Evolutionary conservation across 805 yeast genomes (phyloP), one percentile per base, ranked within the genome.

Genomic region (Yarrowia yakushimensis): DNA sequence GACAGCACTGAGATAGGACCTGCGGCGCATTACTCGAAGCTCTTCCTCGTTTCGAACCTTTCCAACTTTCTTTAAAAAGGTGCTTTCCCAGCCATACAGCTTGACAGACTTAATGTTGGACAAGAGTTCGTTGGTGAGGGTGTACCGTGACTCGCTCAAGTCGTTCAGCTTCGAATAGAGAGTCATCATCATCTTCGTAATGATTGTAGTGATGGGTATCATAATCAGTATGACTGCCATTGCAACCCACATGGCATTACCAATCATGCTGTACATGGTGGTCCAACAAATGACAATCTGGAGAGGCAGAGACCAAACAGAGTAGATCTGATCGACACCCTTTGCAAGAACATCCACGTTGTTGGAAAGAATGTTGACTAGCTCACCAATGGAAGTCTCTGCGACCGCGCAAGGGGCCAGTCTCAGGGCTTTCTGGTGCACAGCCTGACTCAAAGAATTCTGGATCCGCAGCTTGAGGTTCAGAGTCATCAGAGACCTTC

Each of bases 41-140:
- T 92, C 97, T 68, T 86, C 86, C 52, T 89, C 89, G 70, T 93
- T 90, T 80, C 99, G 86, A 20, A 93, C 96, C 69, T 85, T 77
- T 66, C 83, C 83, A 63, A 96, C 79, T 68, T 87, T 87, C 27
- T 79, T 81, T 69, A 83, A 82, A 72, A 90, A 90, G 3, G 99
- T 96, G 30, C 72, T 77, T 75, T 94, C 99, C 99, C 99, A 94
- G 1, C 96, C 96, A 70, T 94, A 94, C 57, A 96, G 80, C 73
- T 94, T 94, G 72, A 94, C 79, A 12, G 97, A 90, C 76, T 91
- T 92, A 71, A 92, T 90, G 69, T 90, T 90, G 72, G 88, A 87
- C 70, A 92, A 79, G 61, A 92, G 89, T 73, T 92, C 97, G 65
- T 88, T 85, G 63, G 90, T 86, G 43, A 90, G 77, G 65, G 96